Evolutionary conservation across 768 basidiomycete genomes (phyloP).

Genomic region (Tricholoma flavovirens): DNA sequence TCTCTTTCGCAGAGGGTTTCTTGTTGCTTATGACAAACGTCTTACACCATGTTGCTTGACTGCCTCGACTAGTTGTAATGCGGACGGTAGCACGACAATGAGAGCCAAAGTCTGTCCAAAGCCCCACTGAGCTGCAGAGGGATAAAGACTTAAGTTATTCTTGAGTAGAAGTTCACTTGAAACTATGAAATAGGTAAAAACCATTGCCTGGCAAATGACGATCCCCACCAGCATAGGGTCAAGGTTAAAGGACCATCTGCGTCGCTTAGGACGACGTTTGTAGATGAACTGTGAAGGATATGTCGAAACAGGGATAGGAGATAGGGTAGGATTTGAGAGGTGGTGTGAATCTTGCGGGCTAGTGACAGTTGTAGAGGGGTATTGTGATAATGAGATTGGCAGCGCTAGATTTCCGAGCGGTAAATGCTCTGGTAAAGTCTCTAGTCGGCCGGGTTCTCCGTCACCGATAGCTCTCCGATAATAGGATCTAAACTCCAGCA

Average conservation of each 20-base stretch:
- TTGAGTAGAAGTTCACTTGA: conserved; percentile 31
- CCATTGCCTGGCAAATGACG: conserved; percentile 28
- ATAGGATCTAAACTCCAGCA: conserved; percentile 30
- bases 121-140: conserved; percentile 25
- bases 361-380: not conserved
- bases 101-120: conserved; percentile 41
- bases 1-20: not conserved
- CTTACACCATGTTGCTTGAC: conserved; percentile 26
- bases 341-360: not conserved
- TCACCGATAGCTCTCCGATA: conserved; percentile 9
- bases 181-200: conserved; percentile 36
- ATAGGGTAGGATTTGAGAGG: not conserved
- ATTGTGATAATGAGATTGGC: not conserved
- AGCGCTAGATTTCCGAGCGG: not conserved
- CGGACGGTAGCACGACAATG: conserved; percentile 34
- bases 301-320: not conserved
- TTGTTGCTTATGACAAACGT: conserved; percentile 23
- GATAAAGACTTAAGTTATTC: conserved; percentile 22
- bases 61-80: conserved; percentile 27
- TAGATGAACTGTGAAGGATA: not conserved
- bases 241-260: conserved; percentile 27
- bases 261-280: conserved; percentile 26
- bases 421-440: not conserved
- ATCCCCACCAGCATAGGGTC: conserved; percentile 39
- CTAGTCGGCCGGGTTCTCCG: not conserved